phyloP scores from a whole-genome alignment of 2,329 filamentous ascomycete species.

The Talaromyces sp. region DNA sequence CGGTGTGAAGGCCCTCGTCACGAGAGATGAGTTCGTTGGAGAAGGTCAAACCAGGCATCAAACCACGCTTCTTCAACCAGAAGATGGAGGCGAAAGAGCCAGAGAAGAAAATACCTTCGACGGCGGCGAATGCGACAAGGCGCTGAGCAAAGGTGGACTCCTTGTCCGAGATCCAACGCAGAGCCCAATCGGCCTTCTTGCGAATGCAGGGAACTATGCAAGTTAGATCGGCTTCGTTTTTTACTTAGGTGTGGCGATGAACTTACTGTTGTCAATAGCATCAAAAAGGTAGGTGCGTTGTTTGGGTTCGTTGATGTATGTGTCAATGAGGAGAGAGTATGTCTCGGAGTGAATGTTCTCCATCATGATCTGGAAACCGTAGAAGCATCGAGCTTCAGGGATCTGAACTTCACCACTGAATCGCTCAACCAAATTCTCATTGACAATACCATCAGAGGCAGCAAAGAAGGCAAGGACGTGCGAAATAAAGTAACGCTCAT shows the following conservation, averaged over 20 bases:
- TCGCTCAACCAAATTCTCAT: conserved; percentile 97
- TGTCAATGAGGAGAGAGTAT: conserved; percentile 98
- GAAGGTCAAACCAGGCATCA: conserved; percentile 98
- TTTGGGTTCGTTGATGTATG: conserved; percentile 96
- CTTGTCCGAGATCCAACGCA: conserved; percentile 90
- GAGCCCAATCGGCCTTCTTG: conserved; percentile 98
- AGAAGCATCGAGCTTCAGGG: conserved; percentile 98
- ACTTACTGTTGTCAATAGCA: conserved; percentile 92
- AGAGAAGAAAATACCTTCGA: conserved; percentile 99
- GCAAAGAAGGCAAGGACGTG: conserved; percentile 99
- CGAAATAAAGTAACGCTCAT: conserved; percentile 97
- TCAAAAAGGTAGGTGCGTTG: conserved; percentile 96
- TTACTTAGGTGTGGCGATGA: background rate
- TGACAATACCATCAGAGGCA: conserved; percentile 97
- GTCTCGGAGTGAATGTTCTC: conserved; percentile 99
- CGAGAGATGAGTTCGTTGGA: conserved; percentile 99
- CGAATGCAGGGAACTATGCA: conserved; percentile 81
- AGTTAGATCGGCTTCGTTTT: conserved; percentile 27
- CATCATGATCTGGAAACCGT: conserved; percentile 99
- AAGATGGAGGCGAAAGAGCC: conserved; percentile 98
- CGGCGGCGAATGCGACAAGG: conserved; percentile 92
- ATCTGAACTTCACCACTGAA: conserved; percentile 97
- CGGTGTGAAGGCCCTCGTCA: conserved; percentile 98
- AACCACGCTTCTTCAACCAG: conserved; percentile 99
- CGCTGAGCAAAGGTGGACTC: conserved; percentile 93